Base-by-base conservation (phyloP, 768 basidiomycete species). In the Rhizopogon vesiculosus region DNA sequence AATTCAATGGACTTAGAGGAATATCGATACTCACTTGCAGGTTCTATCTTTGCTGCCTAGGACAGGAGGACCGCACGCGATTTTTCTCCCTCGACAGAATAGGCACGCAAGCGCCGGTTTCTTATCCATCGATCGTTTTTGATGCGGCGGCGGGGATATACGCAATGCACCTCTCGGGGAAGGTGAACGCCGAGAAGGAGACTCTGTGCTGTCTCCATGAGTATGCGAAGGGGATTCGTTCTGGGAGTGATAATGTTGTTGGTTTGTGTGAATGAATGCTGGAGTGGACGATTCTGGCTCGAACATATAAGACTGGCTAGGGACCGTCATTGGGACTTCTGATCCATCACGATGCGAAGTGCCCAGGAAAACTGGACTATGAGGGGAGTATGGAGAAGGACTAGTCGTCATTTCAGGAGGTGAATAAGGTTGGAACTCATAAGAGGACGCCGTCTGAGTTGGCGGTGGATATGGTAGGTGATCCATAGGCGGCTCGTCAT, bases 1-100 rank as follows among this genome's bases (percentile, higher is more conserved):
- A 19, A 18, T 29, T 22, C n/a, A 33, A 53, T 25, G 8, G 42
- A 28, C 25, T 22, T 25, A 55, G 54, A 7, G 29, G 35, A 49
- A n/a, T 42, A 44, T 25, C 8, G 43, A 54, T 16, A 78, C 85
- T 76, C 61, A 85, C 85, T 85, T 85, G 84, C 85, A 87, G 0
- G 83, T 81, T 57, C 76, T 76, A 58, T 82, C 80, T 48, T 72
- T 71, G 59, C 78, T 81, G 8, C 77, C 79, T 1, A 78, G 75
- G 12, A 74, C 61, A 2, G 84, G 82, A 10, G 84, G 79, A 0
- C 85, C 85, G 57, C 85, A 87, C 8, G 85, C 85, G 49, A 87
- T 87, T 70, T 86, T 86, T 42, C 85, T 74, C 5, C 83, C 83
- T 41, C 85, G 75, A 63, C 85, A 86, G 62, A 86, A 86, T 6